Evolutionary conservation across 1,284 basidiomycete species (phyloP).

Genomic region (Puccinia polysora): DNA sequence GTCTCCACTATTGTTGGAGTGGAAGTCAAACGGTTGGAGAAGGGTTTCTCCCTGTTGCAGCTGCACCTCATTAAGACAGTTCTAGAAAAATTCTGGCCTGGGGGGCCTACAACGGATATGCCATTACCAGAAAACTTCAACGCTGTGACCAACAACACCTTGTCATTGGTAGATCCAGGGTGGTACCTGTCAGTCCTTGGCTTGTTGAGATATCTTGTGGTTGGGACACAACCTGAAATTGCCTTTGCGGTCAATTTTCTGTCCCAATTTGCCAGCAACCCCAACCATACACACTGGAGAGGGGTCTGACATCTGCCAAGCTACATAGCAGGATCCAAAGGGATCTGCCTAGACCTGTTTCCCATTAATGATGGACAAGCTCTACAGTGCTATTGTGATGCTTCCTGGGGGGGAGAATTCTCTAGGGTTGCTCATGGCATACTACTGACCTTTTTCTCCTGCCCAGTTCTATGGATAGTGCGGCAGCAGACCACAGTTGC

Average conservation of each 20-base stretch:
- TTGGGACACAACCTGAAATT: conserved; percentile 1
- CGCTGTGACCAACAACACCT: background rate
- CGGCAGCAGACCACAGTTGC: background rate
- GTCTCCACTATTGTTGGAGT: background rate
- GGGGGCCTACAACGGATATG: background rate
- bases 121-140: background rate
- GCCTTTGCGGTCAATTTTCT: conserved; percentile 17
- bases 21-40: background rate
- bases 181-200: background rate
- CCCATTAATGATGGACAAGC: background rate
- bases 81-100: background rate
- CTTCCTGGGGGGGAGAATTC: conserved; percentile 10
- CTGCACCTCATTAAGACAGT: background rate
- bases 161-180: background rate
- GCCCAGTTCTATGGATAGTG: background rate
- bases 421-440: background rate
- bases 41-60: background rate
- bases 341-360: background rate
- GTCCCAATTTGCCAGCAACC: background rate
- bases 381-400: background rate
- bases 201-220: background rate
- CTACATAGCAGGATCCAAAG: background rate
- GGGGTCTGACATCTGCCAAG: background rate
- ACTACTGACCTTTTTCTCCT: background rate
- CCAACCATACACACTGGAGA: background rate